These are phyloP conservation scores for Lindgomyces ingoldianus DNA, from an alignment of 495 filamentous ascomycete species.

Conservation along the genomic window DNA sequence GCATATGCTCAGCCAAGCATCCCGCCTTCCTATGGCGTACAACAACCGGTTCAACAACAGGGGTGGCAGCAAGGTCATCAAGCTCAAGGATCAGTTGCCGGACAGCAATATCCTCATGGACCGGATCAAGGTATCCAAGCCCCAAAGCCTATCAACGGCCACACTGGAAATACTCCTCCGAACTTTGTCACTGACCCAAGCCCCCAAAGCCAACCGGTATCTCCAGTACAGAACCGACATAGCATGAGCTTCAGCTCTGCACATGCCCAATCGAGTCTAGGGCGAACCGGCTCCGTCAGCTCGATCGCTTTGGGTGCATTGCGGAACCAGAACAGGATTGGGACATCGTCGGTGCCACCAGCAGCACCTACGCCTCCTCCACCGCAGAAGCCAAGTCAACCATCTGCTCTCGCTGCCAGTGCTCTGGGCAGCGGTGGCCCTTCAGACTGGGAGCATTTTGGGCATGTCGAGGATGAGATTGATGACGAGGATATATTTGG, in stretches of 20 bases:
- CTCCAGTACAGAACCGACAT: slow-evolving; percentile 28
- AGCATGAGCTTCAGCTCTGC: slow-evolving; percentile 27
- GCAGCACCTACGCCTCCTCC: slow-evolving; percentile 17
- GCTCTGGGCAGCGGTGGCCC: slow-evolving; percentile 57
- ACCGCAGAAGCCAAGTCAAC: slow-evolving; percentile 12
- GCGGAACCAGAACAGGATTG: slow-evolving; percentile 7
- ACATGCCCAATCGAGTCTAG: slow-evolving; percentile 2
- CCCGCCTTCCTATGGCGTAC: neutral
- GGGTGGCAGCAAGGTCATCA: slow-evolving; percentile 24
- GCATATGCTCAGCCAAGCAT: slow-evolving; percentile 3
- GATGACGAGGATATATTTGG: slow-evolving; percentile 35
- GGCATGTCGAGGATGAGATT: slow-evolving; percentile 30
- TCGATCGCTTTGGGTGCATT: slow-evolving; percentile 31
- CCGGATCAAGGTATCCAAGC: slow-evolving; percentile 33
- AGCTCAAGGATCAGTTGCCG: slow-evolving; percentile 9
- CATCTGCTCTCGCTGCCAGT: slow-evolving; percentile 35
- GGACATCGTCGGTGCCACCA: slow-evolving; percentile 10
- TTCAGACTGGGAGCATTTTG: slow-evolving; percentile 64
- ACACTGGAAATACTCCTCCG: slow-evolving; percentile 25
- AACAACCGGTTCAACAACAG: slow-evolving; percentile 23
- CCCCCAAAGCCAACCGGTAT: slow-evolving; percentile 32
- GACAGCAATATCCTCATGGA: slow-evolving; percentile 20
- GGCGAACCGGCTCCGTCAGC: slow-evolving; percentile 31
- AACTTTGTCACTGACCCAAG: slow-evolving; percentile 24
- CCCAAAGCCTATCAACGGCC: slow-evolving; percentile 31